Percentiles rank a stretch among this genome's conserved stretches.
These are phyloP conservation scores for Acanthamoeba lenticulata DNA, from an alignment of 208 protist genomes.

Conservation along the genomic window DNA sequence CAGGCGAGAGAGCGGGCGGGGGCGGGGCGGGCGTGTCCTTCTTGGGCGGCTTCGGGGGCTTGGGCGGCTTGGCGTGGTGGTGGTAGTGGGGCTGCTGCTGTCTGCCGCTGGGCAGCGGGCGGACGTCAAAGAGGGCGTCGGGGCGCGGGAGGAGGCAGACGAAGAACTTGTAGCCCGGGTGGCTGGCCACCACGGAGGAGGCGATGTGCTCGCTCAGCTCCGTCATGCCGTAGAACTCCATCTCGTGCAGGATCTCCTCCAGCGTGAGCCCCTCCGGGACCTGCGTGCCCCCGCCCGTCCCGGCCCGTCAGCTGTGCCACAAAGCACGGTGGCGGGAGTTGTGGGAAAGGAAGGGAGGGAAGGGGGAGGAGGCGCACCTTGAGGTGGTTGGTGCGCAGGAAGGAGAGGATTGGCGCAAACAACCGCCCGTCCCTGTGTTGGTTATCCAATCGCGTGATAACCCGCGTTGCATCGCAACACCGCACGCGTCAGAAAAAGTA, in stretches of 20 bases:
- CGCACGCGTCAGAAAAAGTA: neutral
- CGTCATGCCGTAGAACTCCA: slow-evolving; percentile 56
- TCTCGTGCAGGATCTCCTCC: slow-evolving; percentile 16
- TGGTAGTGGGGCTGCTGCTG: neutral
- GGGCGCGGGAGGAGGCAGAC: neutral
- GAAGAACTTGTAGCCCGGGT: slow-evolving; percentile 10
- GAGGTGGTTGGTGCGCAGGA: slow-evolving; percentile 32
- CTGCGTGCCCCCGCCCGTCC: neutral
- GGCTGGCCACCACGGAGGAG: neutral
- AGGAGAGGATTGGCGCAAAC: neutral
- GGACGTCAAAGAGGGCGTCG: neutral
- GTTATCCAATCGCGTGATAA: neutral
- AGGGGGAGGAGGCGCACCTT: neutral
- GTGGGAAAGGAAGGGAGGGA: neutral
- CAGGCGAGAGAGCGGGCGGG: neutral
- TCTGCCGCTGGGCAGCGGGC: neutral
- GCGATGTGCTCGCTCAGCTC: slow-evolving; percentile 23
- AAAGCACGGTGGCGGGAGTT: no score
- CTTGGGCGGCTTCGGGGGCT: neutral
- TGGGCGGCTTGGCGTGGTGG: neutral
- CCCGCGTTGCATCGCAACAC: neutral
- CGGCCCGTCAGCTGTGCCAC: no score
- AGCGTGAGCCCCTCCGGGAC: neutral
- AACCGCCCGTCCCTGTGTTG: neutral
- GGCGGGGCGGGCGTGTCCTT: neutral